A percentile compares a stretch with the other conserved stretches of the same genome.
These are phyloP conservation scores for Diaporthe sp. DNA, from an alignment of 2,329 filamentous ascomycete genomes.

Conservation along the genomic window DNA sequence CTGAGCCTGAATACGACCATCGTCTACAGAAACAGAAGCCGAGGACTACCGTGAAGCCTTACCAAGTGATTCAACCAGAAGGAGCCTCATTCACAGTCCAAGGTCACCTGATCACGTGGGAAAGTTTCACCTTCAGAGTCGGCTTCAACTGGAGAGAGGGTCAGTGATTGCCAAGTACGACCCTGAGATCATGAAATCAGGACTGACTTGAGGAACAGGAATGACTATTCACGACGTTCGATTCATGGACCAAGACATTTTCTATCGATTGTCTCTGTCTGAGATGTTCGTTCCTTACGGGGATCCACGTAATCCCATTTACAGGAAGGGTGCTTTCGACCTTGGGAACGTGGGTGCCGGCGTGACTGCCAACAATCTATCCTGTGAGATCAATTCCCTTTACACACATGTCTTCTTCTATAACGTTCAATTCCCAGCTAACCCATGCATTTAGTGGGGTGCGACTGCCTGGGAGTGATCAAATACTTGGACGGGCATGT, in stretches of 20 bases:
- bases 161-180: background rate
- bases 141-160: background rate
- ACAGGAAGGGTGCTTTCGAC: conserved; percentile 79
- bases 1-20: background rate
- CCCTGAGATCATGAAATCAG: background rate
- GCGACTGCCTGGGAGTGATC: conserved; percentile 78
- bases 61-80: background rate
- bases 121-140: background rate
- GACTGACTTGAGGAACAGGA: background rate
- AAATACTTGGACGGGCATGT: conserved; percentile 67
- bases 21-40: background rate
- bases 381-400: background rate
- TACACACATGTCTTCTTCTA: background rate
- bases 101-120: background rate
- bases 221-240: conserved; percentile 71
- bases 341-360: conserved; percentile 78
- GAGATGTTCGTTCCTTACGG: conserved; percentile 80
- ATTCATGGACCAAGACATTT: conserved; percentile 74
- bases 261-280: conserved; percentile 75
- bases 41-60: background rate
- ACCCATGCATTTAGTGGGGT: conserved; percentile 67
- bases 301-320: conserved; percentile 74
- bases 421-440: background rate
- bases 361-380: conserved; percentile 75
- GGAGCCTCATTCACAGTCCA: background rate